Conservation (phyloP, 2,329 filamentous ascomycete genomes). For the Cercospora sesami region DNA sequence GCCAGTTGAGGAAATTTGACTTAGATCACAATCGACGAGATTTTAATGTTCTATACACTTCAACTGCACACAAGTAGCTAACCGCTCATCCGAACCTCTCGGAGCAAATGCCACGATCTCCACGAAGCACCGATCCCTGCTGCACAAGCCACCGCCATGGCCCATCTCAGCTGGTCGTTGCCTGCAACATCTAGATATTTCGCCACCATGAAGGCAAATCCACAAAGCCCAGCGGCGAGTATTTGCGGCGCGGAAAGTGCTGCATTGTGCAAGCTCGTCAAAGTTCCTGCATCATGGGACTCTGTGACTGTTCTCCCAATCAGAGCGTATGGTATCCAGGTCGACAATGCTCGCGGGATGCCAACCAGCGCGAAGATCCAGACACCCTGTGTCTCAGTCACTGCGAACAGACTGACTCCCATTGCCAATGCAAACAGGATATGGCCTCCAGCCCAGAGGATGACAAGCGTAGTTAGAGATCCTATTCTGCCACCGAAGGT, state of each 20-base stretch:
- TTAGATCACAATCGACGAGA: too few relatives aligned
- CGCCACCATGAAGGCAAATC: neutral
- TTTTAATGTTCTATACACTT: neutral
- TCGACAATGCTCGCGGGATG: neutral
- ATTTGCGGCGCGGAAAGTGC: slow-evolving; percentile 4
- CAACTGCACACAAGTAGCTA: neutral
- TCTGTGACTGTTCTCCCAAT: neutral
- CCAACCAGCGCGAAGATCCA: neutral
- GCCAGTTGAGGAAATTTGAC: too few relatives aligned
- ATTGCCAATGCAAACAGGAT: neutral
- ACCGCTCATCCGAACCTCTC: neutral
- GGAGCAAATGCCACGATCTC: neutral
- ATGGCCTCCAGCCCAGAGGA: neutral
- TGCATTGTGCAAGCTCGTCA: slow-evolving; percentile 15
- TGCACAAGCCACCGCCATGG: neutral
- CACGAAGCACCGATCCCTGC: neutral
- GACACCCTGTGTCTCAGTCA: neutral
- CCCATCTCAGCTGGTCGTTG: neutral
- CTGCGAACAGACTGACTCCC: neutral
- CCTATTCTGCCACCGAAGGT: neutral
- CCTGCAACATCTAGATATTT: neutral
- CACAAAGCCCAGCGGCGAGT: slow-evolving; percentile 1
- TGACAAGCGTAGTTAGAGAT: neutral
- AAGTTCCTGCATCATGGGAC: slow-evolving; percentile 7
- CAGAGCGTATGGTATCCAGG: slow-evolving; percentile 5